Conservation (phyloP, 768 basidiomycete species). For the Sarcodon aspratus region DNA sequence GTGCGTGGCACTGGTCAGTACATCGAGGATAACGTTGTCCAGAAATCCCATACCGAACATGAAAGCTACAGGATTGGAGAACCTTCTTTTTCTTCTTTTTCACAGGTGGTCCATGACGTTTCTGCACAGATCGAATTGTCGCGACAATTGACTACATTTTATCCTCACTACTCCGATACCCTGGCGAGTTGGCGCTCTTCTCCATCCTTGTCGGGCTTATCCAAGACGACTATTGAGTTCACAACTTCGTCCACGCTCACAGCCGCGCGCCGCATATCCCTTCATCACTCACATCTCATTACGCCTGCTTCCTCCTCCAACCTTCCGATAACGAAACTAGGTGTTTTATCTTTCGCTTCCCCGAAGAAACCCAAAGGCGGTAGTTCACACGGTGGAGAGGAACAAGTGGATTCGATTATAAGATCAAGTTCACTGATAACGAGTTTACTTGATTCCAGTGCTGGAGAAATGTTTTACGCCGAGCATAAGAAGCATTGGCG, state of each 20-base stretch:
- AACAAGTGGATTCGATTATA: conserved; percentile 33
- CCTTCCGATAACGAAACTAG: conserved; percentile 17
- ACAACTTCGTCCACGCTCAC: conserved; percentile 19
- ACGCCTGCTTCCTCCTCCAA: conserved; percentile 7
- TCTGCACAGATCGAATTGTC: conserved; percentile 23
- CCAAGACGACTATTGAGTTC: conserved; percentile 18
- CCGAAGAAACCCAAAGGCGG: conserved; percentile 33
- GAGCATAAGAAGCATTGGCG: conserved; percentile 19
- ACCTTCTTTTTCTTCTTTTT: conserved; percentile 4
- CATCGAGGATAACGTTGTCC: conserved; percentile 18
- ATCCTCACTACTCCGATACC: conserved; percentile 23
- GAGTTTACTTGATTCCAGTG: conserved; percentile 19
- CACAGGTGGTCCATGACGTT: conserved; percentile 19
- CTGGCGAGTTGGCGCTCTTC: conserved; percentile 21
- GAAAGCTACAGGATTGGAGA: not conserved
- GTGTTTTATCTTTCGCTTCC: conserved; percentile 31
- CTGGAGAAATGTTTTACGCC: conserved; percentile 27
- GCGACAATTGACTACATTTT: conserved; percentile 26
- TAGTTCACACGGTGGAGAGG: conserved; percentile 32
- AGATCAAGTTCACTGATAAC: conserved; percentile 28
- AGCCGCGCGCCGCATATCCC: conserved; percentile 17
- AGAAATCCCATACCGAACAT: conserved; percentile 2
- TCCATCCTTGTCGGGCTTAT: not conserved
- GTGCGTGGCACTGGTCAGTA: conserved; percentile 30
- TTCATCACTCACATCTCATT: conserved; percentile 5